Percentiles rank a stretch among this genome's conserved stretches.
Evolutionary conservation across 306 rosid species (phyloP).

Genomic region (Hylodesmum podocarpum): DNA sequence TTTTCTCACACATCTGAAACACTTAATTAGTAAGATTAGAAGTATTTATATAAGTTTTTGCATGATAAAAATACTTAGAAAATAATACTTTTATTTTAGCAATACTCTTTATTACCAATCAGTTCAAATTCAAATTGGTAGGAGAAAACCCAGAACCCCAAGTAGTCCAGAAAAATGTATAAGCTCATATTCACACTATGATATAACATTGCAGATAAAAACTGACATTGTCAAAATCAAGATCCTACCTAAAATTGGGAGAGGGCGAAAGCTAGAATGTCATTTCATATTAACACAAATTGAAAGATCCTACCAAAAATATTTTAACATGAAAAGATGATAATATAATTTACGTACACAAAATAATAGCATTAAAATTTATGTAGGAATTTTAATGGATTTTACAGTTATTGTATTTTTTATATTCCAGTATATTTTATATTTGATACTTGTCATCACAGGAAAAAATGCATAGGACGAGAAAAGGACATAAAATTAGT

Average conservation of each 20-base stretch:
- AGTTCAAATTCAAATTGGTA: neutral
- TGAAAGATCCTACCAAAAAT: neutral
- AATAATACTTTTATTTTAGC: neutral
- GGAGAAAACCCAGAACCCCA: neutral
- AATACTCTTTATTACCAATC: neutral
- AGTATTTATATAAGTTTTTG: neutral
- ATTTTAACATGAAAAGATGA: neutral
- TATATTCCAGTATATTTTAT: neutral
- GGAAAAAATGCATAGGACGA: neutral
- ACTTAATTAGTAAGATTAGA: neutral
- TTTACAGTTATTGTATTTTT: neutral
- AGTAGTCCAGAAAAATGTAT: neutral
- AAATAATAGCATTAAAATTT: neutral
- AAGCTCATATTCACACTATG: neutral
- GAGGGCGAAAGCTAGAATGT: neutral
- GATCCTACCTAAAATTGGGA: neutral
- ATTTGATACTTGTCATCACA: neutral
- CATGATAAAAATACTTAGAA: neutral
- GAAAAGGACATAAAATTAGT: neutral
- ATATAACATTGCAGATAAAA: conserved; percentile 2
- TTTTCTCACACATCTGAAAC: neutral
- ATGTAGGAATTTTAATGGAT: neutral
- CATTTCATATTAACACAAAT: neutral
- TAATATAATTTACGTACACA: neutral
- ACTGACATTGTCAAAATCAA: neutral